Evolutionary conservation across 2,329 filamentous ascomycete genomes (phyloP), one percentile per base, ranked within the genome.

Genomic region (Epichloe aotearoae): DNA sequence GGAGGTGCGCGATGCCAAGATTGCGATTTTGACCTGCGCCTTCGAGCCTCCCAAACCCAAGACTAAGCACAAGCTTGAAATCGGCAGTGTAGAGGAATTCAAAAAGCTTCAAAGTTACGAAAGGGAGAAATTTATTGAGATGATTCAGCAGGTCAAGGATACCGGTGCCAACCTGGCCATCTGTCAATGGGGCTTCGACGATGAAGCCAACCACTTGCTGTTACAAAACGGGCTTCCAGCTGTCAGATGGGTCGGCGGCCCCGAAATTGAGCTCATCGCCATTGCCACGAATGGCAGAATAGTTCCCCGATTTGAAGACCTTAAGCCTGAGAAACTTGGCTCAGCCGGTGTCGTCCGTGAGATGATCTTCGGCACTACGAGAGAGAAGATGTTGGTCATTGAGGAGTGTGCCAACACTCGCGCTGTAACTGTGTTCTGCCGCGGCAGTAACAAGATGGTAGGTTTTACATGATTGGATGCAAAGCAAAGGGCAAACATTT

Each of bases 391-490:
- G 93, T 76, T 98, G 61, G 88, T 98, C 52, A 98, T 98, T 61
- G 94, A 98, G 73, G 93, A 98, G 72, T 98, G 93, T 66, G 93
- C 94, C 63, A 98, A 98, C 74, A 95, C 88, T 52, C 79, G 93
- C 62, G 93, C 93, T 43, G 94, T 98, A 54, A 98, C 93, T 3
- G 83, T 95, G 50, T 98, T 98, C 68, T 87, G 98, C 54, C 80
- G 93, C 63, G 93, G 93, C 63, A 95, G 89, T 76, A 98, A 98
- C 80, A 98, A 97, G 78, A 98, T 98, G 93, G 88, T 91, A 70
- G 65, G 77, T 69, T 17, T 2, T 11, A 5, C 33, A 5, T n/a
- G 34, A 5, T 40, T 4, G 20, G 17, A 23, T 37, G 17, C 12
- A 14, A 46, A n/a, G 33, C 11, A 46, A 12, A 12, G 34, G 11